Conservation (phyloP, 2,329 filamentous ascomycete genomes). For the Hawksworthiomyces lignivorus region DNA sequence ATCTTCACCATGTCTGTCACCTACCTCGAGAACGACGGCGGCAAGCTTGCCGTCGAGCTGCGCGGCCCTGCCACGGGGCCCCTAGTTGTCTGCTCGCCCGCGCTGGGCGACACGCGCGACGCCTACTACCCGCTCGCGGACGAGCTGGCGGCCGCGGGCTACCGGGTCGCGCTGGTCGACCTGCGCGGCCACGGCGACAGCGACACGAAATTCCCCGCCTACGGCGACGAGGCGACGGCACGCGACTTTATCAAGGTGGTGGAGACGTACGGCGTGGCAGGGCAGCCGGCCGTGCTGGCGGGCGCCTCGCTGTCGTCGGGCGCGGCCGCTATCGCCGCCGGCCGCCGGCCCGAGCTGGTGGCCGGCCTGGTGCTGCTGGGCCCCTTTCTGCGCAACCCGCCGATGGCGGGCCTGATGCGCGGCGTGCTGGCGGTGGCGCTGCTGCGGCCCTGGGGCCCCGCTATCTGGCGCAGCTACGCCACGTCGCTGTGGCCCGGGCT, state of each 20-base stretch:
- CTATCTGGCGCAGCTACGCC: slow-evolving; percentile 11
- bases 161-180: slow-evolving; percentile 15
- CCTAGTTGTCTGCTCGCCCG: slow-evolving; percentile 15
- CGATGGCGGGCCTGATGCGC: background rate
- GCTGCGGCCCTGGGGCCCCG: slow-evolving; percentile 14
- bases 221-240: slow-evolving; percentile 15
- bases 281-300: slow-evolving; percentile 10
- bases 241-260: slow-evolving; percentile 12
- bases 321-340: slow-evolving; percentile 14
- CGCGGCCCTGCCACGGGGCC: slow-evolving; percentile 9
- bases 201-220: slow-evolving; percentile 5
- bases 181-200: slow-evolving; percentile 17
- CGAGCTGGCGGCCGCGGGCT: slow-evolving; percentile 15
- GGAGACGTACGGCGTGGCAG: slow-evolving; percentile 1
- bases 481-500: slow-evolving; percentile 16
- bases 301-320: slow-evolving; percentile 15
- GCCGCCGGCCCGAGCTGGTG: slow-evolving; percentile 12
- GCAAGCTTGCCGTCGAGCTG: slow-evolving; percentile 16
- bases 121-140: slow-evolving; percentile 14
- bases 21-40: slow-evolving; percentile 3
- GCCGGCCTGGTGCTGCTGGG: slow-evolving; percentile 15
- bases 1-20: slow-evolving; percentile 3
- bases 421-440: slow-evolving; percentile 7
- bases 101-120: slow-evolving; percentile 15
- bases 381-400: slow-evolving; percentile 13